A percentile compares a stretch with the other conserved stretches of the same genome.
Evolutionary conservation across 176 grass and related monocot species (phyloP).

Genomic region (Secale cereale): DNA sequence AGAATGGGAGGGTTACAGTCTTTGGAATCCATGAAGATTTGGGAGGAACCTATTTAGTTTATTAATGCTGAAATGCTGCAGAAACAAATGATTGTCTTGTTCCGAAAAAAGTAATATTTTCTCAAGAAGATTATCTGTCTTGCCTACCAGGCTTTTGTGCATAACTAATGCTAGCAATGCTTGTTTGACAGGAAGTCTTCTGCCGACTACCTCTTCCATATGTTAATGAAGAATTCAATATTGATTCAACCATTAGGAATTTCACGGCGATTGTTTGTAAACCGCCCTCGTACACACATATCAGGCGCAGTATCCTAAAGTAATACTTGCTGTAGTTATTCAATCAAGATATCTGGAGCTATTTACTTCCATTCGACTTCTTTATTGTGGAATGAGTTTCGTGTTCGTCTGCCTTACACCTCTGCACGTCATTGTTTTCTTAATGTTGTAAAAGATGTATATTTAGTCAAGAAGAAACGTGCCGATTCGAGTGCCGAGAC

Average conservation of each 20-base stretch:
- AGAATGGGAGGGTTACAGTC: not conserved
- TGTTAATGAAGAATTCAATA: conserved; percentile 83
- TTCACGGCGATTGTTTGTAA: conserved; percentile 48
- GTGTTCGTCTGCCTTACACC: conserved; percentile 22
- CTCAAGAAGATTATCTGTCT: not conserved
- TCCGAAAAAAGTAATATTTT: not conserved
- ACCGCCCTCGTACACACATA: conserved; percentile 65
- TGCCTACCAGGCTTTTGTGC: conserved; percentile 10
- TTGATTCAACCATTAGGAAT: conserved; percentile 54
- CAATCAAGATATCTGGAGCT: conserved; percentile 6
- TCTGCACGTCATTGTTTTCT: conserved; percentile 24
- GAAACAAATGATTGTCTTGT: not conserved
- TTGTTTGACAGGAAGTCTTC: conserved; percentile 77
- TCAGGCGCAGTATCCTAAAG: conserved; percentile 94
- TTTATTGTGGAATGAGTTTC: not conserved
- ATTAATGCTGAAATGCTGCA: conserved; percentile 14
- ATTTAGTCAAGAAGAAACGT: conserved; percentile 95
- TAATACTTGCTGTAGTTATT: not conserved
- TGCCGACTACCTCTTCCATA: conserved; percentile 87
- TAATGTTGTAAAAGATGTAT: conserved; percentile 75
- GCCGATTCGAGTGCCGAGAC: conserved; percentile 47
- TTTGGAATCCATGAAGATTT: not conserved
- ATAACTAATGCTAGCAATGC: conserved; percentile 29
- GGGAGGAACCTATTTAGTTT: conserved; percentile 2
- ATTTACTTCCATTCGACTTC: conserved; percentile 1